Base-by-base conservation (phyloP, 2,329 filamentous ascomycete genomes). In the Chaetomiaceae sp. region DNA sequence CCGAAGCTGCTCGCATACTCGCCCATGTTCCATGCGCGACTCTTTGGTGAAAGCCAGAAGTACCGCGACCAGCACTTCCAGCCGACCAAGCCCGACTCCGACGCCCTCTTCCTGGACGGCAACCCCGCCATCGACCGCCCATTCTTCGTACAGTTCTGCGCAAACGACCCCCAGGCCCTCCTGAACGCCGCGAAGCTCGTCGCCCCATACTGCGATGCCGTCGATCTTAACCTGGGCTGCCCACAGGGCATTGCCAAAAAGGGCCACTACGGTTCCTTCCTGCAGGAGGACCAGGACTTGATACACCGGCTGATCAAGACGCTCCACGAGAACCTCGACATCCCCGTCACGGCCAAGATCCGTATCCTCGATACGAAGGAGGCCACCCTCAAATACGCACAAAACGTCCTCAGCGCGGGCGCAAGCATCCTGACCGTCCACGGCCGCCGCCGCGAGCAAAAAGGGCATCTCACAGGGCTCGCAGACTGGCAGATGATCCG, bases 311-410 rank as follows among this genome's bases (percentile, higher is more conserved):
- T 99, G 66, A 89, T 99, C 65, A 85, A 86, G 63, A 89, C 75
- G n/a, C 75, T 97, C 42, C 89, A 96, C 66, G 79, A 80, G 37
- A 81, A 90, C 52, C 78, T 99, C 3, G 72, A 85, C 3, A 75
- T 99, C 0, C 94, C 94, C 0, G 85, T 99, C 14, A 97, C 94
- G 2, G 94, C 92, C 23, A 99, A 99, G 73, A 95, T 99, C 63
- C 81, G 94, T 8, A 85, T 97, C 19, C 77, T 95, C 4, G 92
- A 96, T 37, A 91, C 88, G 0, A 86, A 80, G 58, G 91, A 96
- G 72, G 84, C 86, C 67, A 96, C 91, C 0, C 73, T 99, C 59
- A 85, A 84, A 40, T 99, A 99, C 69, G 94, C 94, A 12, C 83
- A 84, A 64, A 95, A 89, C 71, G 88, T 97, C 1, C 72, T 99